Percentiles rank a stretch among this genome's conserved stretches.
These are phyloP conservation scores for Oxytropis ochrocephala DNA, from an alignment of 306 rosid genomes.

Conservation along the genomic window DNA sequence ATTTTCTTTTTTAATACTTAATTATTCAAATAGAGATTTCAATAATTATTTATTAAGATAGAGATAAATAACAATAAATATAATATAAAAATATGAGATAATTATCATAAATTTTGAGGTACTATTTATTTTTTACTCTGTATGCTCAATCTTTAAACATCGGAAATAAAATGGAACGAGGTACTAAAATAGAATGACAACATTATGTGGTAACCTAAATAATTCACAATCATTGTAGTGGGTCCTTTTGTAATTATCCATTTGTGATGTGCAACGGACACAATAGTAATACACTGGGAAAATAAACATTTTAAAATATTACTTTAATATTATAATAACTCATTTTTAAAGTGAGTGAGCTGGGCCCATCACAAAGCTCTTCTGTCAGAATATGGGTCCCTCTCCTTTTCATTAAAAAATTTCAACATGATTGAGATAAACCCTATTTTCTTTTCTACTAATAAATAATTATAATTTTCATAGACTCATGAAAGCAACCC, in stretches of 20 bases:
- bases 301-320: not conserved
- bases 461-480: not conserved
- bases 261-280: not conserved
- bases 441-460: not conserved
- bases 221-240: slow-evolving; percentile 29
- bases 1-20: no score
- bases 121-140: no score
- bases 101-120: no score
- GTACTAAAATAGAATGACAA: not conserved
- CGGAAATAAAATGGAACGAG: no score
- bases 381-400: slow-evolving; percentile 18
- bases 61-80: no score
- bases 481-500: not conserved
- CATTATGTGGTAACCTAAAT: not conserved
- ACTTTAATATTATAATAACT: not conserved
- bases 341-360: slow-evolving; percentile 3
- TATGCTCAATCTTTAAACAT: no score
- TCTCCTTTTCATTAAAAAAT: not conserved
- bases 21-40: no score
- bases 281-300: not conserved
- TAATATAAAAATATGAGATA: no score
- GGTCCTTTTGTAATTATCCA: slow-evolving; percentile 11
- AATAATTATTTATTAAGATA: no score
- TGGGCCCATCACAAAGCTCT: slow-evolving; percentile 23
- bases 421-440: not conserved